phyloP scores from a whole-genome alignment of 352 stramenopile species.

The Phytopythium boreale region DNA sequence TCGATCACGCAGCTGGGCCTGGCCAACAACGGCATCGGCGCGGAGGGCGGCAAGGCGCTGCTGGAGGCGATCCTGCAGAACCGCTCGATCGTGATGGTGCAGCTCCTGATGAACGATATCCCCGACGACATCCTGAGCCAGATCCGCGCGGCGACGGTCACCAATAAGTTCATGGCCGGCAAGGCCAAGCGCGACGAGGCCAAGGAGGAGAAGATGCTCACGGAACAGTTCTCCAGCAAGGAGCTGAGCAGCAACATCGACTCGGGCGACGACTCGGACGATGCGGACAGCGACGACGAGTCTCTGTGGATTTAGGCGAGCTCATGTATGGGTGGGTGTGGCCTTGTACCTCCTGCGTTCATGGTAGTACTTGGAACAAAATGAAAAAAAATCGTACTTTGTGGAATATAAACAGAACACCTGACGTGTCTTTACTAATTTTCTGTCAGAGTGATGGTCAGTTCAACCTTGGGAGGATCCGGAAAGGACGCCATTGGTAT shows the following conservation, averaged over 20 bases:
- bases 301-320: conserved; percentile 38
- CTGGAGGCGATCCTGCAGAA: conserved; percentile 46
- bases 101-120: conserved; percentile 44
- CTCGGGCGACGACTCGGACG: conserved; percentile 17
- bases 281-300: conserved; percentile 30
- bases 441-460: not conserved
- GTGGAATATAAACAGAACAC: not conserved
- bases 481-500: conserved; percentile 3
- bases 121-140: conserved; percentile 28
- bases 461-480: conserved; percentile 8
- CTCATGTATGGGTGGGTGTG: not conserved
- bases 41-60: conserved; percentile 35
- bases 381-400: conserved; percentile 1
- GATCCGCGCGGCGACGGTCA: conserved; percentile 36
- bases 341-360: not conserved
- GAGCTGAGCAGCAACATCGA: conserved; percentile 6
- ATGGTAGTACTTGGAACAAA: not conserved
- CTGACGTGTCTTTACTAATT: too few species aligned
- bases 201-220: conserved; percentile 23
- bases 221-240: conserved; percentile 18
- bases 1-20: conserved; percentile 49
- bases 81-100: conserved; percentile 35
- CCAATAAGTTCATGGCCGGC: conserved; percentile 48
- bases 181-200: conserved; percentile 38
- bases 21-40: conserved; percentile 44